phyloP scores from a whole-genome alignment of 352 stramenopile genomes.

The Pythium guiyangense region DNA sequence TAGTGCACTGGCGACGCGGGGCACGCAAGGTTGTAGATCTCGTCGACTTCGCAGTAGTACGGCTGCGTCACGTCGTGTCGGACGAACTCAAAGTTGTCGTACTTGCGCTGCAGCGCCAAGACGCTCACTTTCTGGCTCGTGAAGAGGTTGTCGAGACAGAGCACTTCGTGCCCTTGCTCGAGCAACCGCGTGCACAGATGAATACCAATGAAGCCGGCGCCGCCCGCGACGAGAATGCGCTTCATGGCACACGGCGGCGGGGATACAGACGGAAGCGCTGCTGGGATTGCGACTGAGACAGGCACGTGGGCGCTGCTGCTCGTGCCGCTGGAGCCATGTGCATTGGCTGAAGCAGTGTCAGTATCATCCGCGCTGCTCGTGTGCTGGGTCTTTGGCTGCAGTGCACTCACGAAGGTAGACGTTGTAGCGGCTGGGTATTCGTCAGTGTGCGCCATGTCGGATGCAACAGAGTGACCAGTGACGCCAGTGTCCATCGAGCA shows the following conservation, averaged over 20 bases:
- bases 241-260: constrained; percentile 46
- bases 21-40: constrained; percentile 99
- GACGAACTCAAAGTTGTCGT: constrained; percentile 93
- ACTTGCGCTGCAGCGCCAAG: constrained; percentile 52
- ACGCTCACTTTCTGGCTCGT: constrained; percentile 80
- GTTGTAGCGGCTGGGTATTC: not conserved
- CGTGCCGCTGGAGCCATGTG: not conserved
- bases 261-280: not conserved
- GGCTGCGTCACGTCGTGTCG: constrained; percentile 95
- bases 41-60: constrained; percentile 96
- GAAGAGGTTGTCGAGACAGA: constrained; percentile 97
- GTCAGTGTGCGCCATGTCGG: not conserved
- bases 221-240: constrained; percentile 95
- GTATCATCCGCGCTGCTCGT: not conserved
- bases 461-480: not conserved
- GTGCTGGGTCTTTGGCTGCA: not conserved
- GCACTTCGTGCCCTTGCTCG: constrained; percentile 95
- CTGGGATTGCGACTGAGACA: not conserved
- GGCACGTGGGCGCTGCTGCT: not conserved
- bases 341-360: not conserved
- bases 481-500: not conserved
- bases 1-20: constrained; percentile 98
- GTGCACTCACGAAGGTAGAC: not conserved
- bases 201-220: constrained; percentile 93
- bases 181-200: constrained; percentile 91